These are phyloP conservation scores for Elsinoe ampelina DNA, from an alignment of 2,329 filamentous ascomycete species.

Conservation along the genomic window DNA sequence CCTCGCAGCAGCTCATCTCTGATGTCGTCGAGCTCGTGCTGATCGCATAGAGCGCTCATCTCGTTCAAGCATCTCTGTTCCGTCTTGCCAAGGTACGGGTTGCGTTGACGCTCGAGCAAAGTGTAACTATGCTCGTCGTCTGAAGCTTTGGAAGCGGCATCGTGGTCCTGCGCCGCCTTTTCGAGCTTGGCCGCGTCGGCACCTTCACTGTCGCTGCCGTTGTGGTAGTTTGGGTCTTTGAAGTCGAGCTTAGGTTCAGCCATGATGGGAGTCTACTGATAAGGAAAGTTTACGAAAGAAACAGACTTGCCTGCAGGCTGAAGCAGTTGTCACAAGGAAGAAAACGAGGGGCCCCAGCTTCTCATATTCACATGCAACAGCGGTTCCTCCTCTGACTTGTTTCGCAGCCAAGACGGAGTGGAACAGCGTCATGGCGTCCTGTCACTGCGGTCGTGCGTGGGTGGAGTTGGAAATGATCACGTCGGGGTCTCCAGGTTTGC, in stretches of 20 bases:
- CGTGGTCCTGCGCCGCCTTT: constrained; percentile 1
- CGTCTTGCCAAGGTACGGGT: constrained; percentile 23
- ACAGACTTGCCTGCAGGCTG: neutral
- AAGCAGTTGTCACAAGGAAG: neutral
- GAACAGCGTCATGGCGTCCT: constrained; percentile 6
- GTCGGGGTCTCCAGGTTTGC: constrained; percentile 3
- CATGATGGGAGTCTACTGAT: neutral
- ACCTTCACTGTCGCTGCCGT: constrained; percentile 7
- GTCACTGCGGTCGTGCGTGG: neutral
- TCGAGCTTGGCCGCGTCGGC: constrained; percentile 1
- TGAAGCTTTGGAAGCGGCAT: neutral
- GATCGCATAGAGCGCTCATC: constrained; percentile 20
- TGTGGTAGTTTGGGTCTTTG: neutral
- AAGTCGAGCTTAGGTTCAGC: neutral
- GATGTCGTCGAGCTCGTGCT: constrained; percentile 19
- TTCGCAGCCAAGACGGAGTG: constrained; percentile 1
- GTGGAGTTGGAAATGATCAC: neutral
- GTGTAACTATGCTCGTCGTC: constrained; percentile 1
- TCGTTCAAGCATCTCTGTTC: constrained; percentile 22
- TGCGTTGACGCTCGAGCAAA: constrained; percentile 17
- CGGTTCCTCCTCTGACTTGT: neutral
- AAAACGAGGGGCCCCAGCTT: neutral
- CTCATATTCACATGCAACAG: neutral
- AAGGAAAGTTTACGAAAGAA: neutral
- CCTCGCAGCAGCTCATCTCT: constrained; percentile 21